A percentile compares a stretch with the other conserved stretches of the same genome.
These are phyloP conservation scores for Fusarium heterosporum DNA, from an alignment of 2,329 filamentous ascomycete genomes.

Conservation along the genomic window DNA sequence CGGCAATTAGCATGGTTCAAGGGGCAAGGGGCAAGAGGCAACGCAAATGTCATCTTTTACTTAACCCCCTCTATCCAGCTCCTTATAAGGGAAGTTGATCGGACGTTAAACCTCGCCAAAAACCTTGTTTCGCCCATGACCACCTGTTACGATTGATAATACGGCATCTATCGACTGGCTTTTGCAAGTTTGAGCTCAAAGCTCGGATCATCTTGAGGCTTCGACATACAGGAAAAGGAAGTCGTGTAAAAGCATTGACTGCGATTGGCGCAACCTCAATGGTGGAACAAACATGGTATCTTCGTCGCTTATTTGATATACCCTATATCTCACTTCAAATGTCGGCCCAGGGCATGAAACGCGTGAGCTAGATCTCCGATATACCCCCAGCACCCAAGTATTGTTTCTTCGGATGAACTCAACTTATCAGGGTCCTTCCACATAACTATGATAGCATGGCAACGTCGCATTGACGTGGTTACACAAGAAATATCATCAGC, in stretches of 20 bases:
- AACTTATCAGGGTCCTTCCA: constrained; percentile 4
- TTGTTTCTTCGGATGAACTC: background rate
- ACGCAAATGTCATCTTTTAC: background rate
- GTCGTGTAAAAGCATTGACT: constrained; percentile 4
- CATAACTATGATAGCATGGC: constrained; percentile 9
- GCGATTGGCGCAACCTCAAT: constrained; percentile 15
- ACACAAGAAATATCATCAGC: constrained; percentile 5
- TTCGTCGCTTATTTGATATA: constrained; percentile 1
- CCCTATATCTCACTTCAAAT: constrained; percentile 8
- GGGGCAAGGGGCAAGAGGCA: background rate
- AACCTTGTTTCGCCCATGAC: constrained; percentile 19
- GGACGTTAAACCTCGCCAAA: constrained; percentile 10
- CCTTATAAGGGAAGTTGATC: constrained; percentile 22
- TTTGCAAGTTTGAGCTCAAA: constrained; percentile 12
- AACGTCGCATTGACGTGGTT: constrained; percentile 8
- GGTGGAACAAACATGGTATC: constrained; percentile 27
- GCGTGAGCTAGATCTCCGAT: background rate
- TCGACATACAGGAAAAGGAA: background rate
- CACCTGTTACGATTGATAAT: constrained; percentile 6
- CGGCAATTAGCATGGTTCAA: constrained; percentile 1
- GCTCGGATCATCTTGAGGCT: constrained; percentile 7
- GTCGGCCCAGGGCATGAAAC: constrained; percentile 20
- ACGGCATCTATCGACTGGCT: constrained; percentile 14
- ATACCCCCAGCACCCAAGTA: background rate
- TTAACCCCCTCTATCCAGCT: constrained; percentile 3